phyloP scores from a whole-genome alignment of 345 rosid genomes.

The Gossypium herbaceum region DNA sequence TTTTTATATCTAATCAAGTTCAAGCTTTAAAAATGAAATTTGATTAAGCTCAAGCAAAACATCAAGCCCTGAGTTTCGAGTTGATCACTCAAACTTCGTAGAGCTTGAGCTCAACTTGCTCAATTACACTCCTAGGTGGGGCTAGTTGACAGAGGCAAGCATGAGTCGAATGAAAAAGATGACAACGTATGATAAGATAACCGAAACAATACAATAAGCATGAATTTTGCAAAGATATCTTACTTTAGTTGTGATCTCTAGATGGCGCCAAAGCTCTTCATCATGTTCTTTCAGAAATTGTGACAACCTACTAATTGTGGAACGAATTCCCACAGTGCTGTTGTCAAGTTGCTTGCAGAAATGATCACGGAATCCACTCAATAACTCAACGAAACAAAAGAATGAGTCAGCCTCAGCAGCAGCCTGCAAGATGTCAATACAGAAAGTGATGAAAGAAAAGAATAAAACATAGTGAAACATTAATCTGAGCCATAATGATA shows the following conservation, averaged over 20 bases:
- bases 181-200: background rate
- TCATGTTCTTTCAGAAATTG: constrained; percentile 84
- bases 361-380: constrained; percentile 94
- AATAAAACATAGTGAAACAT: background rate
- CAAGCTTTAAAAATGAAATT: background rate
- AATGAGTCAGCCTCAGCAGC: constrained; percentile 89
- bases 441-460: constrained; percentile 28
- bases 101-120: background rate
- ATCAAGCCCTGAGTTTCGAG: background rate
- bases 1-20: background rate
- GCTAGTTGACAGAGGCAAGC: background rate
- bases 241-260: constrained; percentile 93
- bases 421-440: constrained; percentile 53
- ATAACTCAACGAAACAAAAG: constrained; percentile 89
- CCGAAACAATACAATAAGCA: background rate
- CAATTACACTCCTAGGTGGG: background rate
- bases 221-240: constrained; percentile 19
- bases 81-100: background rate
- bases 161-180: background rate
- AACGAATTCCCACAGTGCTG: constrained; percentile 93
- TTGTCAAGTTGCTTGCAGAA: constrained; percentile 98
- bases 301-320: constrained; percentile 72
- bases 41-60: background rate
- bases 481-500: constrained; percentile 8
- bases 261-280: constrained; percentile 99